These are phyloP conservation scores for Cutaneotrichosporon sp. DNA, from an alignment of 1,284 basidiomycete genomes.

Conservation along the genomic window DNA sequence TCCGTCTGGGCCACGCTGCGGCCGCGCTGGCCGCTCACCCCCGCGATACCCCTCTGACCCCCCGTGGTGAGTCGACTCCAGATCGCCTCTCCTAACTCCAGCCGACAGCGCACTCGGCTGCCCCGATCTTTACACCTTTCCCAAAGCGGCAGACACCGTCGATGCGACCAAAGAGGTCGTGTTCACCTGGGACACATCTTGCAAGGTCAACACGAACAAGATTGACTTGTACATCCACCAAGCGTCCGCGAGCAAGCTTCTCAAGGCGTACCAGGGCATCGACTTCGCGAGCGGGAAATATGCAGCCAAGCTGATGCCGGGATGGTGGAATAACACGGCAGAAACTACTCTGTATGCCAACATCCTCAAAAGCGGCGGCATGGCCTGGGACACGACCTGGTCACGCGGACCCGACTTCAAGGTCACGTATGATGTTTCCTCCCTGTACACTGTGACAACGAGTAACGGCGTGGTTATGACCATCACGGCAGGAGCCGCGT, in stretches of 20 bases:
- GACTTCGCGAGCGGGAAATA: slow-evolving; percentile 58
- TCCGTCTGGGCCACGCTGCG: slow-evolving; percentile 9
- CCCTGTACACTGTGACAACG: slow-evolving; percentile 40
- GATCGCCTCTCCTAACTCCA: neutral
- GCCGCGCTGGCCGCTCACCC: neutral
- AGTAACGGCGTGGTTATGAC: slow-evolving; percentile 31
- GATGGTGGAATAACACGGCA: slow-evolving; percentile 70
- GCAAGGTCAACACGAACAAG: slow-evolving; percentile 50
- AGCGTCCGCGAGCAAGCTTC: slow-evolving; percentile 48
- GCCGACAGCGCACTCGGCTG: slow-evolving; percentile 3
- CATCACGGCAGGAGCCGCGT: slow-evolving; percentile 26
- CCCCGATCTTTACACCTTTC: slow-evolving; percentile 60
- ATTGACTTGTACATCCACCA: slow-evolving; percentile 73
- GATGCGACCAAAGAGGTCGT: slow-evolving; percentile 56
- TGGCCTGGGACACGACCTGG: slow-evolving; percentile 54
- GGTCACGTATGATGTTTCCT: slow-evolving; percentile 36
- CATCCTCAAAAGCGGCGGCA: slow-evolving; percentile 58
- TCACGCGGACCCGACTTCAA: slow-evolving; percentile 69
- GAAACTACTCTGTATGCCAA: slow-evolving; percentile 59
- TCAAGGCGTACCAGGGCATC: slow-evolving; percentile 64
- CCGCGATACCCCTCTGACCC: neutral
- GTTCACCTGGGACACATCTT: slow-evolving; percentile 67
- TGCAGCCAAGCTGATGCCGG: slow-evolving; percentile 56
- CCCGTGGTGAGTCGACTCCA: neutral
- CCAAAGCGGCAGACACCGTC: slow-evolving; percentile 52